Evolutionary conservation across 2,329 filamentous ascomycete species (phyloP).

Genomic region (Alternaria sp.): DNA sequence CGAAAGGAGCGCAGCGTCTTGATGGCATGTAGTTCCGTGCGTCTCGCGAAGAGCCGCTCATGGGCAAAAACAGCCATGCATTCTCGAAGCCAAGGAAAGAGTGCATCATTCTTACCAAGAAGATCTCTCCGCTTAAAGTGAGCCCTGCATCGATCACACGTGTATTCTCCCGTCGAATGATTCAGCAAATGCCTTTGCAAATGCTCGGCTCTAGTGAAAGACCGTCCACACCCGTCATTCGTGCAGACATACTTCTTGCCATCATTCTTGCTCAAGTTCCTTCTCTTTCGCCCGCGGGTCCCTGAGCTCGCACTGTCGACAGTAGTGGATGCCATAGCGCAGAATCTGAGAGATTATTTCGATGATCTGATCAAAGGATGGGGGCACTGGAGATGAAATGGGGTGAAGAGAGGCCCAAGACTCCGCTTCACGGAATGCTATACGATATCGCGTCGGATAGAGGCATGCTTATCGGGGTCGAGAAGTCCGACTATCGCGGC

Average conservation of each 20-base stretch:
- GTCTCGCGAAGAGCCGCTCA: neutral
- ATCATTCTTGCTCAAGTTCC: conserved; percentile 29
- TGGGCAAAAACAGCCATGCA: neutral
- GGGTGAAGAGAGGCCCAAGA: neutral
- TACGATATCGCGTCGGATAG: conserved; percentile 9
- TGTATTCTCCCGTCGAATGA: conserved; percentile 65
- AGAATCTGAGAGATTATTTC: conserved; percentile 2
- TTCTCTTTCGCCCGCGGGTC: conserved; percentile 69
- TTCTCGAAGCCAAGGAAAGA: conserved; percentile 2
- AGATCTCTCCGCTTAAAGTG: conserved; percentile 68
- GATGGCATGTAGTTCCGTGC: neutral
- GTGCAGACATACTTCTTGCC: conserved; percentile 71
- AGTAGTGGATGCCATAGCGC: conserved; percentile 25
- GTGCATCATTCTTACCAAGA: conserved; percentile 52
- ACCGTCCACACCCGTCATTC: conserved; percentile 85
- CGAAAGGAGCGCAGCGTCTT: neutral
- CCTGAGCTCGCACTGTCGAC: conserved; percentile 34
- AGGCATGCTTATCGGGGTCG: conserved; percentile 19
- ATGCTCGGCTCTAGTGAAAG: conserved; percentile 93
- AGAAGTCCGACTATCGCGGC: conserved; percentile 19
- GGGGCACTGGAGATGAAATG: conserved; percentile 20
- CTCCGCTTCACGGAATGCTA: neutral
- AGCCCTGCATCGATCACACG: conserved; percentile 64
- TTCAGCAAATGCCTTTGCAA: conserved; percentile 95
- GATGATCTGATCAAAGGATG: conserved; percentile 31